Conservation (phyloP, 1,284 basidiomycete genomes). For the Ustilago trichophora region DNA sequence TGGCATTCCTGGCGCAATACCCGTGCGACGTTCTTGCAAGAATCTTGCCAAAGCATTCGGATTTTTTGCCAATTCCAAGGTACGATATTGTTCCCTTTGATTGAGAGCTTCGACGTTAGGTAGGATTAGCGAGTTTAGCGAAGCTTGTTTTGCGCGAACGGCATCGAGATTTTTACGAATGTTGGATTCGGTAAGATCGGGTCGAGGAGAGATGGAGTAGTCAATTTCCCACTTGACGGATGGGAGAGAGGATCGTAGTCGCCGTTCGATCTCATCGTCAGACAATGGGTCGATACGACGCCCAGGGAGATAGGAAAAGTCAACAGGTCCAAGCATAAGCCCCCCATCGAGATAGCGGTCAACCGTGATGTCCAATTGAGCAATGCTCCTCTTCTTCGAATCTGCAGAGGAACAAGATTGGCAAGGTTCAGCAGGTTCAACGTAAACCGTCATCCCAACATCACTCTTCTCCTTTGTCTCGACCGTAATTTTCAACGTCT, state of each 20-base stretch:
- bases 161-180: conserved; percentile 42
- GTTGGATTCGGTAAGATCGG: conserved; percentile 43
- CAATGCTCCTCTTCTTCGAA: conserved; percentile 16
- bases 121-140: conserved; percentile 46
- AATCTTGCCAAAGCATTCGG: conserved; percentile 54
- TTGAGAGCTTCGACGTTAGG: conserved; percentile 63
- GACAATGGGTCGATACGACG: conserved; percentile 29
- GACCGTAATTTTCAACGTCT: conserved; percentile 58
- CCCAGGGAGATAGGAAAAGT: conserved; percentile 48
- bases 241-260: conserved; percentile 23
- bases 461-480: conserved; percentile 41
- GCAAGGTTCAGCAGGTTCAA: conserved; percentile 44
- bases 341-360: conserved; percentile 59
- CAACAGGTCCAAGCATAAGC: conserved; percentile 57
- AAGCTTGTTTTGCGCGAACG: conserved; percentile 39
- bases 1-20: conserved; percentile 60
- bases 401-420: no score
- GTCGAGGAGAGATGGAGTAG: conserved; percentile 53
- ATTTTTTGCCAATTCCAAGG: conserved; percentile 37
- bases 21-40: conserved; percentile 47
- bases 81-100: conserved; percentile 49
- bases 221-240: conserved; percentile 54
- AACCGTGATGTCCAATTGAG: conserved; percentile 56
- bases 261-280: conserved; percentile 53
- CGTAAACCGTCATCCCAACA: conserved; percentile 46